Conservation (phyloP, 179 eudicot species). For the Heliamphora pulchella region DNA sequence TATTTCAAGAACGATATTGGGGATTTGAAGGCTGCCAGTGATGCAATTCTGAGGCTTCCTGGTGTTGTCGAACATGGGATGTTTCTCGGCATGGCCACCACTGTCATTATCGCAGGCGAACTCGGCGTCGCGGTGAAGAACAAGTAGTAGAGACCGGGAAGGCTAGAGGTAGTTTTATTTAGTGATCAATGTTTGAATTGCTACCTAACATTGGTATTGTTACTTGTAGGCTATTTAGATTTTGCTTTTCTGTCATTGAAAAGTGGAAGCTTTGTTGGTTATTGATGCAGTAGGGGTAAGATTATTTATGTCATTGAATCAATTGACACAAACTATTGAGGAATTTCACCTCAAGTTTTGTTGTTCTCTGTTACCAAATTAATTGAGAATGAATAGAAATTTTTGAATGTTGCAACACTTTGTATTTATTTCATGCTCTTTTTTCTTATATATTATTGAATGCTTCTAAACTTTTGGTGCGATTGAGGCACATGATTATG, state of each 20-base stretch:
- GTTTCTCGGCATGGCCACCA: conserved; percentile 84
- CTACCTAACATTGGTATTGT: conserved; percentile 8
- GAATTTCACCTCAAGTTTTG: conserved; percentile 10
- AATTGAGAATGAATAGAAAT: neutral
- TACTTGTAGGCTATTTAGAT: conserved; percentile 7
- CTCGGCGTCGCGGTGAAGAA: conserved; percentile 60
- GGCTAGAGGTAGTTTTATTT: conserved; percentile 12
- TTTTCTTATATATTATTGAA: neutral
- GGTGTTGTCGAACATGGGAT: conserved; percentile 90
- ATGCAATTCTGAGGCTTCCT: conserved; percentile 65
- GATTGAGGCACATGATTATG: neutral
- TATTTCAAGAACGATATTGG: conserved; percentile 69
- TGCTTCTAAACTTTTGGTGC: neutral
- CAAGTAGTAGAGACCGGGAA: conserved; percentile 25
- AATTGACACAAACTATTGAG: neutral
- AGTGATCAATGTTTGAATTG: neutral
- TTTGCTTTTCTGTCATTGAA: neutral
- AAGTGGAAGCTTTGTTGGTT: conserved; percentile 12
- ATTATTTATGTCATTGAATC: neutral
- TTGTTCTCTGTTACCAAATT: conserved; percentile 5
- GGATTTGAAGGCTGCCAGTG: conserved; percentile 66
- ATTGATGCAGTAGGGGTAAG: conserved; percentile 3
- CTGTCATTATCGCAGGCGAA: conserved; percentile 78
- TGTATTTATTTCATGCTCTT: neutral
- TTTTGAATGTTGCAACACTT: neutral